Conservation (phyloP, 345 rosid species). For the Citrus reticulata region DNA sequence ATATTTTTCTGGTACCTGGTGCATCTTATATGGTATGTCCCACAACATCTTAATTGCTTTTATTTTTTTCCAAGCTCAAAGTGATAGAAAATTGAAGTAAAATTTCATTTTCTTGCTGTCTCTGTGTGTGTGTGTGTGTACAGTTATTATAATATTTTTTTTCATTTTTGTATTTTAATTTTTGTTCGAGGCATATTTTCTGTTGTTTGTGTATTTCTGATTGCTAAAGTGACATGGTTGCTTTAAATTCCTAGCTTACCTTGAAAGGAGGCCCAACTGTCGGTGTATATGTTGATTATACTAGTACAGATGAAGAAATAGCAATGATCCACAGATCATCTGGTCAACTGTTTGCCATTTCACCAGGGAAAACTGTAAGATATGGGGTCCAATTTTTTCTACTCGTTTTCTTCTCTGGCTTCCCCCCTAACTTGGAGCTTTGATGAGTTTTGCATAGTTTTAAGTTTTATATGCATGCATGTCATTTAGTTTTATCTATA, state of each 20-base stretch:
- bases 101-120: constrained; percentile 1
- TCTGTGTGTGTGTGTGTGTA: neutral
- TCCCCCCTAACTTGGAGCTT: too few relatives aligned
- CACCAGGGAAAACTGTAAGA: constrained; percentile 89
- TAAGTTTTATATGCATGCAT: neutral
- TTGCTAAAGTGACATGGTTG: constrained; percentile 1
- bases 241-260: constrained; percentile 45
- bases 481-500: neutral
- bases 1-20: constrained; percentile 82
- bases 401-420: neutral
- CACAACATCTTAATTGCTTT: neutral
- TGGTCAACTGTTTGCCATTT: constrained; percentile 62
- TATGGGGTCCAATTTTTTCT: constrained; percentile 16
- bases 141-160: neutral
- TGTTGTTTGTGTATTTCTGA: constrained; percentile 6
- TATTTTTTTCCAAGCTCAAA: neutral
- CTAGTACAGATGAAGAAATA: constrained; percentile 50
- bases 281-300: constrained; percentile 60
- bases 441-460: neutral
- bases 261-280: constrained; percentile 85
- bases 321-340: constrained; percentile 57
- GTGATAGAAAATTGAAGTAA: neutral
- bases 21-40: constrained; percentile 74
- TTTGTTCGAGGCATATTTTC: neutral
- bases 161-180: neutral